phyloP scores from a whole-genome alignment of 116 monocot genomes.

The Trichopus zeylanicus region DNA sequence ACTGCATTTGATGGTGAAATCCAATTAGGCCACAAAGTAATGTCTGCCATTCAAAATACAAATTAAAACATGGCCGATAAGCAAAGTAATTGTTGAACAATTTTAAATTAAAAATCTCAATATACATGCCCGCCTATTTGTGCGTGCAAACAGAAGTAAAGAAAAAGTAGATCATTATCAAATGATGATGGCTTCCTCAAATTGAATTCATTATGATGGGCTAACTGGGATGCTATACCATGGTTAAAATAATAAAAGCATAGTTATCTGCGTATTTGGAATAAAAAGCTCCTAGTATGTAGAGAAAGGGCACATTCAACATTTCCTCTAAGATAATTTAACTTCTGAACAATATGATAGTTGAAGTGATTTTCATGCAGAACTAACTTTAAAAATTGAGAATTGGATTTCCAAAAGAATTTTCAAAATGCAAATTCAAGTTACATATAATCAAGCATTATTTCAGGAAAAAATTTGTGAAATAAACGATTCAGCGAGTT shows the following conservation, averaged over 20 bases:
- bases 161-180: constrained; percentile 80
- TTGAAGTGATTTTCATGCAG: too few relatives aligned
- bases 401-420: too few relatives aligned
- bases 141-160: constrained; percentile 61
- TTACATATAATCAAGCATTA: too few relatives aligned
- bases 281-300: constrained; percentile 84
- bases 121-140: not conserved
- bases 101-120: not conserved
- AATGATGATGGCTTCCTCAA: constrained; percentile 71
- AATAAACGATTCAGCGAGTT: too few relatives aligned
- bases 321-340: constrained; percentile 60
- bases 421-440: too few relatives aligned
- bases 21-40: constrained; percentile 79
- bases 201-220: constrained; percentile 91
- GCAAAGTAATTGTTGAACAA: not conserved
- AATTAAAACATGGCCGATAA: not conserved
- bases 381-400: too few relatives aligned
- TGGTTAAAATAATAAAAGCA: constrained; percentile 90
- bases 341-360: too few relatives aligned
- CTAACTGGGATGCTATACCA: constrained; percentile 85
- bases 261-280: constrained; percentile 85
- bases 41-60: constrained; percentile 27
- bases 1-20: constrained; percentile 88
- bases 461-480: too few relatives aligned
- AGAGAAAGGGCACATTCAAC: constrained; percentile 59